Conservation (phyloP, 192 early-diverging fungal species). For the Gaertneriomyces semiglobifer region DNA sequence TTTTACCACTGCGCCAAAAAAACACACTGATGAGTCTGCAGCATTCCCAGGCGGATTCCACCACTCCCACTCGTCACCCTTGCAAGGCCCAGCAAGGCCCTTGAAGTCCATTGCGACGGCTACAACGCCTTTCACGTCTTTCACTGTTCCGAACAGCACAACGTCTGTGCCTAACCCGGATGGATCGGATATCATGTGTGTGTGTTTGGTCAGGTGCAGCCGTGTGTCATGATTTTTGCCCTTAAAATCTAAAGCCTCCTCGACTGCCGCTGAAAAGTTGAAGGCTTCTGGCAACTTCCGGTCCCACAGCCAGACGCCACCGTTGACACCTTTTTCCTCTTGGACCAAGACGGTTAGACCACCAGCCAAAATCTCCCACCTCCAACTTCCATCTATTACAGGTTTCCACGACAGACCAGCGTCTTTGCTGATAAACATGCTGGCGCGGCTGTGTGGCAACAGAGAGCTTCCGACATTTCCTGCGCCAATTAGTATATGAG, state of each 20-base stretch:
- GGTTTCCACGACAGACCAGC: slow-evolving; percentile 82
- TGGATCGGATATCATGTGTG: slow-evolving; percentile 3
- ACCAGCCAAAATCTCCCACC: slow-evolving; percentile 92
- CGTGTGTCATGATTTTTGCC: slow-evolving; percentile 40
- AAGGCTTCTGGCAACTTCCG: background rate
- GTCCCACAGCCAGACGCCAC: slow-evolving; percentile 38
- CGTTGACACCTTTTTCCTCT: slow-evolving; percentile 62
- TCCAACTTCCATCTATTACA: slow-evolving; percentile 59
- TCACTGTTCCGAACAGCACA: slow-evolving; percentile 26
- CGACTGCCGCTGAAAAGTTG: slow-evolving; percentile 10
- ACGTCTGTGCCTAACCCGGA: slow-evolving; percentile 28
- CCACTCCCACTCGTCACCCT: too few relatives aligned
- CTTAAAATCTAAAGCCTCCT: slow-evolving; percentile 31
- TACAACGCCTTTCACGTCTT: too few relatives aligned
- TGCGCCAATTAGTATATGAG: slow-evolving; percentile 84
- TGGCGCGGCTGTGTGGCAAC: slow-evolving; percentile 52
- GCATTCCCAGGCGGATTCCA: background rate
- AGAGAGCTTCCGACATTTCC: slow-evolving; percentile 79
- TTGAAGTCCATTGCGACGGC: too few relatives aligned
- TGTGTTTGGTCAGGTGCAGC: too few relatives aligned
- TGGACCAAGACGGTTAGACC: slow-evolving; percentile 72
- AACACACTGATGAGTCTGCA: slow-evolving; percentile 38
- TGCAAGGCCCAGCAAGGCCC: too few relatives aligned
- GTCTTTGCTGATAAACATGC: slow-evolving; percentile 80
- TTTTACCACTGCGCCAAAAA: slow-evolving; percentile 73